A percentile compares a stretch with the other conserved stretches of the same genome.
These are phyloP conservation scores for Hypomyces rosellus DNA, from an alignment of 2,329 filamentous ascomycete species.

Conservation along the genomic window DNA sequence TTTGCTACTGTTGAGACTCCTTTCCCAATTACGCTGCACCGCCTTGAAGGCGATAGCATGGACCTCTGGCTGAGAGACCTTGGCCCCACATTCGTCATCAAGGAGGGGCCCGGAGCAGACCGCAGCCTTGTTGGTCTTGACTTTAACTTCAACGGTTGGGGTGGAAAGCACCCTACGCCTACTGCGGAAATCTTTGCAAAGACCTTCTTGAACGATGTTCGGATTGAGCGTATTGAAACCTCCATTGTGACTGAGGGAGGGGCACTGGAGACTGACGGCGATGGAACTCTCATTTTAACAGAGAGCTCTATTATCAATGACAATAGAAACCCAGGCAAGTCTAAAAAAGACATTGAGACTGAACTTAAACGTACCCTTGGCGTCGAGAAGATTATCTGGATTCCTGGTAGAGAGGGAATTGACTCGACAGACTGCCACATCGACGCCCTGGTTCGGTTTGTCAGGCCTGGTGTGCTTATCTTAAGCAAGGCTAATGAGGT, in stretches of 20 bases:
- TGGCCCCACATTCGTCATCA: slow-evolving; percentile 18
- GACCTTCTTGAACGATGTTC: slow-evolving; percentile 1
- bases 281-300: slow-evolving; percentile 22
- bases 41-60: slow-evolving; percentile 8
- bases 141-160: slow-evolving; percentile 26
- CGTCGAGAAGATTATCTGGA: slow-evolving; percentile 22
- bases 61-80: slow-evolving; percentile 26
- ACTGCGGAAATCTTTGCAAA: slow-evolving; percentile 12
- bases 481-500: slow-evolving; percentile 16
- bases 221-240: not conserved
- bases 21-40: slow-evolving; percentile 7
- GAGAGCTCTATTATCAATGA: slow-evolving; percentile 24
- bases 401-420: slow-evolving; percentile 17
- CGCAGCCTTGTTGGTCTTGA: slow-evolving; percentile 15
- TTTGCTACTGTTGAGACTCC: slow-evolving; percentile 6
- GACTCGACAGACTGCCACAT: slow-evolving; percentile 25
- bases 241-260: slow-evolving; percentile 20
- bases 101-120: not conserved
- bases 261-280: slow-evolving; percentile 22
- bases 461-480: slow-evolving; percentile 17
- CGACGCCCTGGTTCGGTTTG: slow-evolving; percentile 23
- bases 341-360: slow-evolving; percentile 16
- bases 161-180: slow-evolving; percentile 13
- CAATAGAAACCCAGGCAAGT: slow-evolving; percentile 21
- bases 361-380: slow-evolving; percentile 18